Conservation (phyloP, 768 basidiomycete species). For the Thelephora ganbajun region DNA sequence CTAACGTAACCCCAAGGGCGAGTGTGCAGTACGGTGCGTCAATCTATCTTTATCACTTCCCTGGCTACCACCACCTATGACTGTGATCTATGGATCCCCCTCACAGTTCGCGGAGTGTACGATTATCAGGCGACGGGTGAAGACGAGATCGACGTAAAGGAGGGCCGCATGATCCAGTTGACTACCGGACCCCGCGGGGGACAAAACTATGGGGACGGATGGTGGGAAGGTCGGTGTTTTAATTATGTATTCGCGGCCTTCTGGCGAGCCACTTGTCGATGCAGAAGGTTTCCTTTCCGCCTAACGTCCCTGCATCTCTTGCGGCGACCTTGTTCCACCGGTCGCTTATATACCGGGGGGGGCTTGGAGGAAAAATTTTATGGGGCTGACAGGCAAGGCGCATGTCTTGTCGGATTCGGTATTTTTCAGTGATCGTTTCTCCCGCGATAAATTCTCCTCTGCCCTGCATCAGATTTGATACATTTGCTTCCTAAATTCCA, state of each 20-base stretch:
- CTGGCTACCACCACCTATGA: slow-evolving; percentile 5
- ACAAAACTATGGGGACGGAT: slow-evolving; percentile 58
- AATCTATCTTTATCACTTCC: background rate
- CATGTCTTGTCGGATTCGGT: too few species aligned
- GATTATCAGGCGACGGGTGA: slow-evolving; percentile 59
- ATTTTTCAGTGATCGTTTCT: too few species aligned
- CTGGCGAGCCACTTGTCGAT: slow-evolving; percentile 5
- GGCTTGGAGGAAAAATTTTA: too few species aligned
- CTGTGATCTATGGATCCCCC: too few species aligned
- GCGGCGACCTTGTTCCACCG: slow-evolving; percentile 11
- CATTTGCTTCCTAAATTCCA: too few species aligned
- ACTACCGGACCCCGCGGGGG: slow-evolving; percentile 49
- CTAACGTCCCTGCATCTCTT: background rate
- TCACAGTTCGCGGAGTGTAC: slow-evolving; percentile 68
- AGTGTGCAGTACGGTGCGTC: background rate
- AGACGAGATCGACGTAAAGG: slow-evolving; percentile 52
- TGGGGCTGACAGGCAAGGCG: too few species aligned
- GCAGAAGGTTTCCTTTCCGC: too few species aligned
- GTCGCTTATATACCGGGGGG: slow-evolving; percentile 7
- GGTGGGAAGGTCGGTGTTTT: slow-evolving; percentile 65
- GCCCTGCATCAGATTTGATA: too few species aligned
- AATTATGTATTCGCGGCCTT: slow-evolving; percentile 5
- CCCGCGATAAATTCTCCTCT: too few species aligned
- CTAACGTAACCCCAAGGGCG: slow-evolving; percentile 7
- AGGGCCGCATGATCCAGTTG: slow-evolving; percentile 50